Conservation (phyloP, 768 basidiomycete species). For the Lyophyllum atratum region DNA sequence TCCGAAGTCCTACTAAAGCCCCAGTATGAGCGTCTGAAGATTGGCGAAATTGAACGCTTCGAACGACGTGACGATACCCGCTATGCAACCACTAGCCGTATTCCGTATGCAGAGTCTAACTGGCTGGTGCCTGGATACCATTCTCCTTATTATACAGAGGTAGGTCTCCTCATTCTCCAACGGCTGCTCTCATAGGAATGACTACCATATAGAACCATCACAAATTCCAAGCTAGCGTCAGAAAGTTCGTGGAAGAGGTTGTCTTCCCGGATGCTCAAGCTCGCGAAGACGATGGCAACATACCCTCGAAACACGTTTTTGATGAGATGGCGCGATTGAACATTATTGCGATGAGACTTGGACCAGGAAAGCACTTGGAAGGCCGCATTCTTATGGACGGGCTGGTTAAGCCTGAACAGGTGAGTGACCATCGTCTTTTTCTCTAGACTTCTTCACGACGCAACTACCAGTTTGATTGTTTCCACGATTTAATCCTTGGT, state of each 20-base stretch:
- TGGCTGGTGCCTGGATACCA: slow-evolving; percentile 75
- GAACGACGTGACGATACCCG: slow-evolving; percentile 42
- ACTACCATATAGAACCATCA: not conserved
- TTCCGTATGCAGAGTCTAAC: slow-evolving; percentile 89
- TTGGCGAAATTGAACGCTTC: slow-evolving; percentile 74
- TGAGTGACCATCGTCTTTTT: slow-evolving; percentile 22
- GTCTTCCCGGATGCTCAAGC: slow-evolving; percentile 57
- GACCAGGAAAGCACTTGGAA: slow-evolving; percentile 83
- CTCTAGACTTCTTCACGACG: not conserved
- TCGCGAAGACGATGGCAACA: slow-evolving; percentile 81
- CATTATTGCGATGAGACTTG: slow-evolving; percentile 72
- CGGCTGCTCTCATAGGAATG: slow-evolving; percentile 11
- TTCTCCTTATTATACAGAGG: slow-evolving; percentile 73
- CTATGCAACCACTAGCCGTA: slow-evolving; percentile 48
- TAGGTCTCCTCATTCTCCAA: slow-evolving; percentile 54
- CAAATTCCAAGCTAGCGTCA: slow-evolving; percentile 57
- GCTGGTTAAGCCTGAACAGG: slow-evolving; percentile 74
- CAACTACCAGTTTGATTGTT: slow-evolving; percentile 66
- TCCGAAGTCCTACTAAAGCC: slow-evolving; percentile 79
- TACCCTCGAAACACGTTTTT: slow-evolving; percentile 68
- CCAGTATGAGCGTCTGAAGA: slow-evolving; percentile 70
- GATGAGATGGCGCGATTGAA: slow-evolving; percentile 60
- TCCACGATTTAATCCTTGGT: slow-evolving; percentile 76
- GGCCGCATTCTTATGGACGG: slow-evolving; percentile 77
- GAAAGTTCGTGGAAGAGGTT: slow-evolving; percentile 73